Conservation (phyloP, 352 stramenopile genomes). For the Phytopythium litorale region DNA sequence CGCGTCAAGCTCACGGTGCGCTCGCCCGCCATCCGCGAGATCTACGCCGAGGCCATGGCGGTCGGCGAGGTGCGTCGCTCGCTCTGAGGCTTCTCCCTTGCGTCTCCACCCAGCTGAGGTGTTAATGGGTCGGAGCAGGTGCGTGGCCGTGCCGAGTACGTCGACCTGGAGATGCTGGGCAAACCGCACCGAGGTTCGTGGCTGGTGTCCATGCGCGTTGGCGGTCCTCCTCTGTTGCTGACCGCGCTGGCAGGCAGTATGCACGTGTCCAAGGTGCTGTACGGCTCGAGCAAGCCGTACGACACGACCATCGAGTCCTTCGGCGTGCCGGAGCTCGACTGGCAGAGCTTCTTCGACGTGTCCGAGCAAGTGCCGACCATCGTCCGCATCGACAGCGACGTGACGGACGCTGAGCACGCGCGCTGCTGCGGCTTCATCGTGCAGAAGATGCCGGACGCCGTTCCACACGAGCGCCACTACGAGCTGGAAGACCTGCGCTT, state of each 20-base stretch:
- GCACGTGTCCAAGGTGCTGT: slow-evolving; percentile 79
- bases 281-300: slow-evolving; percentile 69
- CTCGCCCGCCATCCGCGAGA: slow-evolving; percentile 58
- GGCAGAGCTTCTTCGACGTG: slow-evolving; percentile 79
- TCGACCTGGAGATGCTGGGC: slow-evolving; percentile 20
- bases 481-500: slow-evolving; percentile 67
- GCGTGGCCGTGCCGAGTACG: slow-evolving; percentile 52
- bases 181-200: slow-evolving; percentile 8
- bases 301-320: slow-evolving; percentile 67
- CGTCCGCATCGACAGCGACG: slow-evolving; percentile 64
- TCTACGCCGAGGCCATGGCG: slow-evolving; percentile 76
- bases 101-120: too few species aligned
- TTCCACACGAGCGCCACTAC: slow-evolving; percentile 48
- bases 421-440: slow-evolving; percentile 73
- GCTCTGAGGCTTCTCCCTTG: not conserved
- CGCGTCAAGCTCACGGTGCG: slow-evolving; percentile 73
- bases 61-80: slow-evolving; percentile 55
- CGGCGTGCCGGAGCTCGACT: slow-evolving; percentile 63
- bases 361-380: slow-evolving; percentile 86
- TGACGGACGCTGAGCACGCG: slow-evolving; percentile 34
- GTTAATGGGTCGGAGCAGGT: slow-evolving; percentile 22
- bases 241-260: slow-evolving; percentile 36
- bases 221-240: slow-evolving; percentile 5
- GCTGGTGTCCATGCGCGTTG: not conserved
- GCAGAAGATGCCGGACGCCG: slow-evolving; percentile 71